Conservation (phyloP, 2,329 filamentous ascomycete genomes). For the Capronia epimyces region DNA sequence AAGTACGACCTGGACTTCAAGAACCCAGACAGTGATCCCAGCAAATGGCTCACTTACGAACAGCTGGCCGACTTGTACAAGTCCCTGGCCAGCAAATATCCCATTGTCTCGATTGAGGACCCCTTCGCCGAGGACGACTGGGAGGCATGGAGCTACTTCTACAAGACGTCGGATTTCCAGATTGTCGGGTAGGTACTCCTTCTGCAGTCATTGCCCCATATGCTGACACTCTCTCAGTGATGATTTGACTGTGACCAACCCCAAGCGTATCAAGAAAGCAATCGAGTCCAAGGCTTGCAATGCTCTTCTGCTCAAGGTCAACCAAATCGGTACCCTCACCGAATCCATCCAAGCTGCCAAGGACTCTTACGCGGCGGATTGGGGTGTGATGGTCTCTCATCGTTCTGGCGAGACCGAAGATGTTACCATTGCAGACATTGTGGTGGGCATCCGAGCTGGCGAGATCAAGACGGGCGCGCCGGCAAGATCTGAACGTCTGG, state of each 20-base stretch:
- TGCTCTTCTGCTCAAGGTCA: conserved; percentile 96
- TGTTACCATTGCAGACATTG: conserved; percentile 97
- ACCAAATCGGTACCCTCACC: conserved; percentile 98
- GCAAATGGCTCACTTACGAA: conserved; percentile 99
- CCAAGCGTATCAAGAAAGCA: conserved; percentile 97
- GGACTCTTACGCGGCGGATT: conserved; percentile 90
- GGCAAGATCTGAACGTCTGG: conserved; percentile 91
- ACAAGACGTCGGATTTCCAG: conserved; percentile 97
- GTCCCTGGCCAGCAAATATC: conserved; percentile 85
- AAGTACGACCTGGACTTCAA: conserved; percentile 99
- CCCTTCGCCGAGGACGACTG: conserved; percentile 99
- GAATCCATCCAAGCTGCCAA: conserved; percentile 99
- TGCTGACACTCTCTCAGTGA: conserved; percentile 51
- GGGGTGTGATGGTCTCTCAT: conserved; percentile 99
- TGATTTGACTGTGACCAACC: conserved; percentile 98
- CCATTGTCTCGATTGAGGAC: conserved; percentile 97
- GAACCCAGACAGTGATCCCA: conserved; percentile 93
- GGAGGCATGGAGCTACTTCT: conserved; percentile 99
- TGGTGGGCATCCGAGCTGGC: conserved; percentile 89
- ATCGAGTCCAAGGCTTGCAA: conserved; percentile 99
- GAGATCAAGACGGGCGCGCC: conserved; percentile 99
- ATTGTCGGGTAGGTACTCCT: conserved; percentile 61
- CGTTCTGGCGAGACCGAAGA: conserved; percentile 99
- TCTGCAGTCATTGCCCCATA: not conserved
- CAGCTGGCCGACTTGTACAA: conserved; percentile 90